phyloP scores from a whole-genome alignment of 1,284 basidiomycete genomes.

The Polyporus tsugae region DNA sequence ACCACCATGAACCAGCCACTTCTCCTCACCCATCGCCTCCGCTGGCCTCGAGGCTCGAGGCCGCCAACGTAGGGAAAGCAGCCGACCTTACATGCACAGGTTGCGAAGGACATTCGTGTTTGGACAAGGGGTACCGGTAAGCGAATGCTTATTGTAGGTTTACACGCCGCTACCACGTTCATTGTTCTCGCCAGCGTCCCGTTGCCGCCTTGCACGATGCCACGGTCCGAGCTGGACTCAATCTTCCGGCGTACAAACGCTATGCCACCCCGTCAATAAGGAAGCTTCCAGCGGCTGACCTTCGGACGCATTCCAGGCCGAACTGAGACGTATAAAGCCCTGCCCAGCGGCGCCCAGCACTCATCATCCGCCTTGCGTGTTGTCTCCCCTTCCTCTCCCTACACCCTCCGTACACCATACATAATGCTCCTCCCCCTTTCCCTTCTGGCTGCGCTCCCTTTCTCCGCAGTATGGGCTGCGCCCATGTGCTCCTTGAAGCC shows the following conservation, averaged over 20 bases:
- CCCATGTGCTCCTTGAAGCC: slow-evolving; percentile 40
- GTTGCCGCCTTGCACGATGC: neutral
- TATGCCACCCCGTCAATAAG: neutral
- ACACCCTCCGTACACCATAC: slow-evolving; percentile 8
- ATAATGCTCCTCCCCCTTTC: slow-evolving; percentile 36
- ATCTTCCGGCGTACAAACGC: slow-evolving; percentile 1
- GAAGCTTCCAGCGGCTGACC: slow-evolving; percentile 18
- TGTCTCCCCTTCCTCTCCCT: slow-evolving; percentile 7
- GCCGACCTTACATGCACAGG: neutral
- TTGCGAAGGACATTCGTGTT: neutral
- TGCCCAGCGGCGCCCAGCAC: neutral
- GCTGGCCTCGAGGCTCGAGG: neutral
- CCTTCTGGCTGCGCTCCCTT: slow-evolving; percentile 34
- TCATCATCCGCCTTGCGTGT: slow-evolving; percentile 15
- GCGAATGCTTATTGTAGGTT: neutral
- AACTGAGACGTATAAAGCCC: slow-evolving; percentile 16
- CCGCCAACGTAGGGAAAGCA: neutral
- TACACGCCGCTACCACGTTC: slow-evolving; percentile 2
- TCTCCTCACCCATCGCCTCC: neutral
- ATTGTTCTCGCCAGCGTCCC: neutral
- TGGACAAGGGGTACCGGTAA: neutral
- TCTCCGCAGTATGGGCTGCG: slow-evolving; percentile 42
- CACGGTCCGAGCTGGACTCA: neutral
- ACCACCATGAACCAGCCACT: neutral
- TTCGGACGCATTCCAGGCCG: slow-evolving; percentile 8